Percentiles rank a stretch among this genome's conserved stretches.
These are phyloP conservation scores for Gamsiella multidivaricata DNA, from an alignment of 192 early-diverging fungal genomes.

Conservation along the genomic window DNA sequence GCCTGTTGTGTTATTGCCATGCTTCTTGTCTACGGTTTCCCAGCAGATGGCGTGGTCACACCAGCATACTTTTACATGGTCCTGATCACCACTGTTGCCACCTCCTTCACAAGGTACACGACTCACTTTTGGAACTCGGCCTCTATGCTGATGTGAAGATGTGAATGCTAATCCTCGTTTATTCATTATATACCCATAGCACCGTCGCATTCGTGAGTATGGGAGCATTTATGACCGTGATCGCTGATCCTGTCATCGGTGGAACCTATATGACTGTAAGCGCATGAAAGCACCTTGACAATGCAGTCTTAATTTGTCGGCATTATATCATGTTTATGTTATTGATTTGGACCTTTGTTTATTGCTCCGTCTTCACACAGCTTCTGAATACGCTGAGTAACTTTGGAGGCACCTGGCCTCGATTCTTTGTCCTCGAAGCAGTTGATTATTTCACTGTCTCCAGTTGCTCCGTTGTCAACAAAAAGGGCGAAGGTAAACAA, in stretches of 20 bases:
- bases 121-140: not conserved
- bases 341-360: not conserved
- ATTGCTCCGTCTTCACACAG: slow-evolving; percentile 22
- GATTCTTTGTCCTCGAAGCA: slow-evolving; percentile 91
- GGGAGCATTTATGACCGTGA: slow-evolving; percentile 93
- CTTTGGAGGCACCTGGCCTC: slow-evolving; percentile 97
- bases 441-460: slow-evolving; percentile 92
- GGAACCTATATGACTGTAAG: slow-evolving; percentile 77
- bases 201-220: slow-evolving; percentile 82
- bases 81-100: slow-evolving; percentile 80
- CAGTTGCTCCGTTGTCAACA: slow-evolving; percentile 64
- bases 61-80: slow-evolving; percentile 81
- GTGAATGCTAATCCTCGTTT: slow-evolving; percentile 3
- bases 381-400: slow-evolving; percentile 95
- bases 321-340: not conserved
- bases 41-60: slow-evolving; percentile 70
- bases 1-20: slow-evolving; percentile 83
- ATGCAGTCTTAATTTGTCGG: not conserved
- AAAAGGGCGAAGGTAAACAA: slow-evolving; percentile 22
- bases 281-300: not conserved
- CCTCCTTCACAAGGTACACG: slow-evolving; percentile 80
- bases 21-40: slow-evolving; percentile 85
- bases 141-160: slow-evolving; percentile 1
- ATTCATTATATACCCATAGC: no score
- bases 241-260: slow-evolving; percentile 95